phyloP scores from a whole-genome alignment of 352 stramenopile genomes.

The Globisporangium okanoganense region DNA sequence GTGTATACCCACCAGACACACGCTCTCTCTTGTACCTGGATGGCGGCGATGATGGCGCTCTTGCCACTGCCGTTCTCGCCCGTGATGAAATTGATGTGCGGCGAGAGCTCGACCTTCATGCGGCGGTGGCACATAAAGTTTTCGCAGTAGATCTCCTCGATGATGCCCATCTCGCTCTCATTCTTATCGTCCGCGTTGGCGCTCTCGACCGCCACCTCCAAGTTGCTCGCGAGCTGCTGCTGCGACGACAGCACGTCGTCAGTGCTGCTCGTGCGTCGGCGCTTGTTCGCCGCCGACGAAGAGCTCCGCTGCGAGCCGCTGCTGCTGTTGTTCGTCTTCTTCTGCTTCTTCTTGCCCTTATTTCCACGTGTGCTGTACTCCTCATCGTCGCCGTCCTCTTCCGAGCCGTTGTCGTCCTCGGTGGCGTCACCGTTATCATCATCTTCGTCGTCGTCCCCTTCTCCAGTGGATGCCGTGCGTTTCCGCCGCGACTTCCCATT shows the following conservation, averaged over 20 bases:
- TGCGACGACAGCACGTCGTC: neutral
- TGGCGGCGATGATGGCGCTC: slow-evolving; percentile 95
- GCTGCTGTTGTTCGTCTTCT: neutral
- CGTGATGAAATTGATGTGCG: slow-evolving; percentile 87
- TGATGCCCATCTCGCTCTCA: slow-evolving; percentile 89
- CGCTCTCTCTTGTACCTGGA: slow-evolving; percentile 76
- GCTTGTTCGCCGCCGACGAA: neutral
- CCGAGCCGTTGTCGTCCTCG: slow-evolving; percentile 10
- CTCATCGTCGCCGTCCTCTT: slow-evolving; percentile 18
- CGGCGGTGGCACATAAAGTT: slow-evolving; percentile 99
- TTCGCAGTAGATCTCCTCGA: slow-evolving; percentile 94
- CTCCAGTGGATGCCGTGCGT: neutral
- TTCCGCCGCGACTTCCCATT: slow-evolving; percentile 5
- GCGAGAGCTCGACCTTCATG: slow-evolving; percentile 80
- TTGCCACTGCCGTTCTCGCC: slow-evolving; percentile 96
- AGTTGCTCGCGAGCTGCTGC: neutral
- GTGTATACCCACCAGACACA: slow-evolving; percentile 18
- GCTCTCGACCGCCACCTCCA: neutral
- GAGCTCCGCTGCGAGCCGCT: neutral
- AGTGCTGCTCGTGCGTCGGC: slow-evolving; percentile 5
- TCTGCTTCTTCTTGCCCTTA: neutral
- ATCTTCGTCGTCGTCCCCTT: slow-evolving; percentile 9
- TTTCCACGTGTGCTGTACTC: slow-evolving; percentile 1
- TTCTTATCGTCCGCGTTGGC: slow-evolving; percentile 26
- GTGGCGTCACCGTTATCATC: slow-evolving; percentile 29